Evolutionary conservation across 768 basidiomycete species (phyloP), one percentile per base, ranked within the genome.

Genomic region (Termitomyces sp.): DNA sequence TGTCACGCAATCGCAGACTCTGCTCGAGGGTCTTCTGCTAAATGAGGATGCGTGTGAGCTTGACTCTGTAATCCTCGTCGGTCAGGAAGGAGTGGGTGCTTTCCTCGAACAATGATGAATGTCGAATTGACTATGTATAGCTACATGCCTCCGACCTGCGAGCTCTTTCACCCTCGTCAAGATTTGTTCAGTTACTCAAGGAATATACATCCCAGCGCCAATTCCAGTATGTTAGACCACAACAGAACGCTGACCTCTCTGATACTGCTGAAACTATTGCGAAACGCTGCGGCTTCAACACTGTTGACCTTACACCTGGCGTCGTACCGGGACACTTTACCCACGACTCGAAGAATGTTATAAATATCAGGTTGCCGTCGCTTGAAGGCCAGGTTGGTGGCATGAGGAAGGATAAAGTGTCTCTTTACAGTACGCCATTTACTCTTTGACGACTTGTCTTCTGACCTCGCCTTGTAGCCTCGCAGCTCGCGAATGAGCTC

Each of bases 91-190:
- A 23, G 90, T 92, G 68, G 59, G 86, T 76, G 11, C 14, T 23
- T 32, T 17, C 53, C 35, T 42, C 2, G 29, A 19, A 5, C 23
- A 38, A 27, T 35, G 21, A 37, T 10, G 19, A 19, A 45, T 48
- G 43, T 27, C 54, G 23, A 32, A 59, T 63, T 52, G 25, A 51
- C 37, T 29, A 9, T 40, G n/a, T 5, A 14, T 19, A 41, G 90
- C 73, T 89, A 4, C 90, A 87, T 63, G 85, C 87, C 25, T 85
- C 88, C n/a, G 89, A 92, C 74, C 74, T 92, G 41, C 84, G 86
- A 31, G 69, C 72, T 10, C 81, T 91, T 21, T 69, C 81, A 6
- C 73, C 82, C 9, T 74, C 77, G 1, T 83, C 82, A 3, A 69
- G 73, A 58, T 71, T 91, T 19, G 72, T 79, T 5, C 73, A 69